These are phyloP conservation scores for Firmiana major DNA, from an alignment of 345 rosid species.

Conservation along the genomic window DNA sequence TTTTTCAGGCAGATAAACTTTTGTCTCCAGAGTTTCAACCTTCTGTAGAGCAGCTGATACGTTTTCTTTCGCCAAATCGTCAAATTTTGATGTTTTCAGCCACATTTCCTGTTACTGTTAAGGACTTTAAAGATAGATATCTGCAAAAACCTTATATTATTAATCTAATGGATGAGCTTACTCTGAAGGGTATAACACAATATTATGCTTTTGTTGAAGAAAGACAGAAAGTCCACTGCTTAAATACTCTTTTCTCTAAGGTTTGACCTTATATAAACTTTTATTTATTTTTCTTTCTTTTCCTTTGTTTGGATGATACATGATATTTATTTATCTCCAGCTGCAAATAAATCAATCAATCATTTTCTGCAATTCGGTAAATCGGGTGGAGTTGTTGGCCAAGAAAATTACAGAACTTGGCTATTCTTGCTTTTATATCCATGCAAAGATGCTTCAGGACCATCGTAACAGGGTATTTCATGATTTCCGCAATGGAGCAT, in stretches of 20 bases:
- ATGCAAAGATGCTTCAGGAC: slow-evolving; percentile 98
- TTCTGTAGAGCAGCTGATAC: slow-evolving; percentile 87
- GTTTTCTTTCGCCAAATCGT: slow-evolving; percentile 76
- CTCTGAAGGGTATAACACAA: slow-evolving; percentile 94
- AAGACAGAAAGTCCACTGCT: slow-evolving; percentile 99
- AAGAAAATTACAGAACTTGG: slow-evolving; percentile 99
- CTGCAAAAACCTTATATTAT: slow-evolving; percentile 79
- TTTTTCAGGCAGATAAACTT: slow-evolving; percentile 95
- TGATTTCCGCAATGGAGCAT: slow-evolving; percentile 99
- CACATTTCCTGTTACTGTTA: slow-evolving; percentile 95
- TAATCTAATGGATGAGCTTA: slow-evolving; percentile 99
- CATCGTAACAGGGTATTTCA: slow-evolving; percentile 99
- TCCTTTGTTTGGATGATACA: neutral
- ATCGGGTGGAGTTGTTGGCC: slow-evolving; percentile 94
- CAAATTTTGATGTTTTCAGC: slow-evolving; percentile 98
- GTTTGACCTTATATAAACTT: slow-evolving; percentile 32
- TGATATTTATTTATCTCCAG: slow-evolving; percentile 37
- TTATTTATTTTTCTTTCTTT: neutral
- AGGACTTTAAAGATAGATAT: slow-evolving; percentile 93
- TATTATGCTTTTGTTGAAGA: slow-evolving; percentile 99
- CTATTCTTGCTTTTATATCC: slow-evolving; percentile 97
- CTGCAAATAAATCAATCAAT: slow-evolving; percentile 99
- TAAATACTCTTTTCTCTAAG: slow-evolving; percentile 98
- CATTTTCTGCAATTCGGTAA: slow-evolving; percentile 97
- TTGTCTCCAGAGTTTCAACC: slow-evolving; percentile 98